phyloP scores from a whole-genome alignment of 1,284 basidiomycete species.

The Marasmius tenuissimus region DNA sequence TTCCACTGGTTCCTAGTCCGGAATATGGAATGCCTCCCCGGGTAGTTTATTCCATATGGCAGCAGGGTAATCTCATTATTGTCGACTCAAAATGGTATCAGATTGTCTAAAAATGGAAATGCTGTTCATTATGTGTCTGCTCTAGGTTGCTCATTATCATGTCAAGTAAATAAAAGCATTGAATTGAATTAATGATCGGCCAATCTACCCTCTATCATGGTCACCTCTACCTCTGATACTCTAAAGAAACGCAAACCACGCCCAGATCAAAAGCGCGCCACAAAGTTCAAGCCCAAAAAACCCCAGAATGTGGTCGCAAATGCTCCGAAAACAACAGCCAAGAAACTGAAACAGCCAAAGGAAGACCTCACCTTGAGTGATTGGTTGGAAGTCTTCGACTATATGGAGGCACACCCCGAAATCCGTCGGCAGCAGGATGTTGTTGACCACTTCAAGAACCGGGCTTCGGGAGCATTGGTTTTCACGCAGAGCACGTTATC shows the following conservation, averaged over 20 bases:
- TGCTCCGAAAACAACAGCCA: background rate
- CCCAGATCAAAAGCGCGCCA: too few species aligned
- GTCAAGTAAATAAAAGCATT: too few species aligned
- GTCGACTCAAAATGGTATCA: too few species aligned
- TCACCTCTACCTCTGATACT: too few species aligned
- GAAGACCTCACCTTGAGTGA: conserved; percentile 17
- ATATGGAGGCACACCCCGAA: conserved; percentile 9
- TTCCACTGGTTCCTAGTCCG: background rate
- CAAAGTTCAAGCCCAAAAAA: too few species aligned
- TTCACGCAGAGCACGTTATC: conserved; percentile 10
- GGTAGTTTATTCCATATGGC: background rate
- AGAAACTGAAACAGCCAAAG: background rate
- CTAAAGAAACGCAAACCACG: too few species aligned
- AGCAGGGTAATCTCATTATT: background rate
- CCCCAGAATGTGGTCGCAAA: too few species aligned
- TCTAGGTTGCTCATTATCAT: too few species aligned
- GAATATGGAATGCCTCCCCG: background rate
- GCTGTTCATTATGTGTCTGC: too few species aligned
- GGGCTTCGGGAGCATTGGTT: conserved; percentile 5
- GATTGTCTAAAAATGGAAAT: too few species aligned
- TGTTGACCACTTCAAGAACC: conserved; percentile 15
- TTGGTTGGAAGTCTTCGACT: conserved; percentile 18
- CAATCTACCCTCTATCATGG: too few species aligned
- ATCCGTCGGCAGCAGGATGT: conserved; percentile 12
- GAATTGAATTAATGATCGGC: too few species aligned